These are phyloP conservation scores for Bruguiera sexangula DNA, from an alignment of 345 rosid species.

Conservation along the genomic window DNA sequence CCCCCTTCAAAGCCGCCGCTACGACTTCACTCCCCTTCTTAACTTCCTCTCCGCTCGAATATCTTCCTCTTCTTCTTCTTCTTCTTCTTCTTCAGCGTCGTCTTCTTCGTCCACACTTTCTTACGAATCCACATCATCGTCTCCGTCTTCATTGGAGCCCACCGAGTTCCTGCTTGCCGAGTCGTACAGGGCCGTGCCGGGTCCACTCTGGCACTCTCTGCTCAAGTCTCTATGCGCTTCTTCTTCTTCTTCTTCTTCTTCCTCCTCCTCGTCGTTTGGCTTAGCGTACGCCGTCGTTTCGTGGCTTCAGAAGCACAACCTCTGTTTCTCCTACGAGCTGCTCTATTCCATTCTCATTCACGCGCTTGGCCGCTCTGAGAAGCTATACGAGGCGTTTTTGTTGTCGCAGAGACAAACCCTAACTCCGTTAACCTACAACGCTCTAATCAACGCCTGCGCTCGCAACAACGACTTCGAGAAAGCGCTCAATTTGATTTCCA, in stretches of 20 bases:
- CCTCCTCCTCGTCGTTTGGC: constrained; percentile 46
- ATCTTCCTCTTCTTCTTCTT: constrained; percentile 21
- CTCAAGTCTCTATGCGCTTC: constrained; percentile 65
- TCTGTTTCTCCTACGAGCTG: constrained; percentile 92
- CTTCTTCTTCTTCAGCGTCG: constrained; percentile 22
- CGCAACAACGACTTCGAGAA: constrained; percentile 78
- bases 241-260: constrained; percentile 44
- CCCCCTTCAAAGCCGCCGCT: constrained; percentile 48
- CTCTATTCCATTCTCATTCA: constrained; percentile 88
- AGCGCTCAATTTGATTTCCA: constrained; percentile 76
- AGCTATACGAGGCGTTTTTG: constrained; percentile 88
- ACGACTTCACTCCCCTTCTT: constrained; percentile 88
- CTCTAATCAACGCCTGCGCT: constrained; percentile 83
- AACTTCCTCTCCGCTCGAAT: constrained; percentile 44
- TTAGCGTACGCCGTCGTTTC: constrained; percentile 79
- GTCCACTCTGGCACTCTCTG: constrained; percentile 85
- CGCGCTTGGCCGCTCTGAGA: constrained; percentile 93
- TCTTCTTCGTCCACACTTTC: constrained; percentile 24
- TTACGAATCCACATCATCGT: constrained; percentile 22
- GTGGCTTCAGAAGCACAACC: constrained; percentile 85
- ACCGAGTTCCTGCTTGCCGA: constrained; percentile 70
- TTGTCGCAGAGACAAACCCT: constrained; percentile 70
- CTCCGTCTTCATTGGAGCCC: constrained; percentile 51
- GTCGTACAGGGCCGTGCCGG: constrained; percentile 80
- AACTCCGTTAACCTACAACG: constrained; percentile 90